A percentile compares a stretch with the other conserved stretches of the same genome.
Conservation (phyloP, 2,329 filamentous ascomycete genomes). For the Plectosphaerella sp. region DNA sequence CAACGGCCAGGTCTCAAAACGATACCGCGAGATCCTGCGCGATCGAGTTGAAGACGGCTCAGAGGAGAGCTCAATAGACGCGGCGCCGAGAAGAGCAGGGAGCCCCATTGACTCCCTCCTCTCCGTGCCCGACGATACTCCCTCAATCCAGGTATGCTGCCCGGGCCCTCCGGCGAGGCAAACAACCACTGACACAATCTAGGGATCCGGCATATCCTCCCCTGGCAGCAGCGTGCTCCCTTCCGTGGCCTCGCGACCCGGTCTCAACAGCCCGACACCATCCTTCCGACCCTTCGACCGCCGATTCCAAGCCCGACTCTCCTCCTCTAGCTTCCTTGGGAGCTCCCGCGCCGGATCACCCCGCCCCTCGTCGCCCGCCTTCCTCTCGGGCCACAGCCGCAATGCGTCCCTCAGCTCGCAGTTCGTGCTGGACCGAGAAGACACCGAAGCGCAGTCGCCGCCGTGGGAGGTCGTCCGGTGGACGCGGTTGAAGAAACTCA, state of each 20-base stretch:
- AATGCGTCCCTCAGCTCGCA: conserved; percentile 76
- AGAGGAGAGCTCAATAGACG: conserved; percentile 51
- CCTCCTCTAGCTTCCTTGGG: conserved; percentile 47
- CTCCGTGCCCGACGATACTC: conserved; percentile 79
- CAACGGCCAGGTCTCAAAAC: conserved; percentile 32
- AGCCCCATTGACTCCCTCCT: conserved; percentile 66
- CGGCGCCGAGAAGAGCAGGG: conserved; percentile 47
- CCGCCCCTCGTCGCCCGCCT: conserved; percentile 71
- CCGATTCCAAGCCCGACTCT: conserved; percentile 84
- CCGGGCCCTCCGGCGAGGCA: conserved; percentile 2
- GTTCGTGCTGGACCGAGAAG: conserved; percentile 55
- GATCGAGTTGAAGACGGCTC: conserved; percentile 40
- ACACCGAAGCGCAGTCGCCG: conserved; percentile 66
- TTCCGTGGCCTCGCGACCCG: conserved; percentile 62
- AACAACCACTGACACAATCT: conserved; percentile 5
- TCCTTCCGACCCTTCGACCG: conserved; percentile 92
- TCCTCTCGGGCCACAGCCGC: conserved; percentile 72
- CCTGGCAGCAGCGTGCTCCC: conserved; percentile 72
- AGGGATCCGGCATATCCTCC: conserved; percentile 61
- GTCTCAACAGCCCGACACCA: conserved; percentile 66
- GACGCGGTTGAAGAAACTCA: conserved; percentile 89
- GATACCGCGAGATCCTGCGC: conserved; percentile 40
- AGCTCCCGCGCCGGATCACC: conserved; percentile 40
- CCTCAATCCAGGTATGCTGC: conserved; percentile 68
- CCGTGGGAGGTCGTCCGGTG: conserved; percentile 98